Evolutionary conservation across 345 rosid species (phyloP).

Genomic region (Camelina laxa): DNA sequence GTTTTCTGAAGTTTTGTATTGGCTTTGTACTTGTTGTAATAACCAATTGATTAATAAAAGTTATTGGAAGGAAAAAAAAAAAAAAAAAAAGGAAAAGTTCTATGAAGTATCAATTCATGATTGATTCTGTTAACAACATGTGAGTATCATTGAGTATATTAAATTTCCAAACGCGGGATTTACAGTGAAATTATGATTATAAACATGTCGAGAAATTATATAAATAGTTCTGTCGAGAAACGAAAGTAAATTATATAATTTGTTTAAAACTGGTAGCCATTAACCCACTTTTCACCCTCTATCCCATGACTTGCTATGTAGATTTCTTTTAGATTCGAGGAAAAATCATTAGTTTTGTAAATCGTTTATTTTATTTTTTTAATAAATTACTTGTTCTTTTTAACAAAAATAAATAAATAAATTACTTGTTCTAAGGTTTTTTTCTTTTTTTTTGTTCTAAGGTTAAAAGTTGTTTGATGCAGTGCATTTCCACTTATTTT

Average conservation of each 20-base stretch:
- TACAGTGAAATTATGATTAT: too few relatives aligned
- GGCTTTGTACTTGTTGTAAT: too few relatives aligned
- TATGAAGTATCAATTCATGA: not conserved
- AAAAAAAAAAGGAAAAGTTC: not conserved
- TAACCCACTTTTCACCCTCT: slow-evolving; percentile 4
- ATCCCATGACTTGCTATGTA: not conserved
- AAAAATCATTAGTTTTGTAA: not conserved
- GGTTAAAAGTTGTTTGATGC: not conserved
- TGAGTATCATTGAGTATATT: slow-evolving; percentile 6
- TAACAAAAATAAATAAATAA: too few relatives aligned
- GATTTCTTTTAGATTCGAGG: not conserved
- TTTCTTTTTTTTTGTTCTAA: too few relatives aligned
- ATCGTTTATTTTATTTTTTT: not conserved
- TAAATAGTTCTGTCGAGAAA: not conserved
- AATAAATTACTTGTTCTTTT: too few relatives aligned
- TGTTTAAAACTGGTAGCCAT: not conserved
- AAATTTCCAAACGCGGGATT: not conserved
- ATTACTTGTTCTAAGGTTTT: not conserved
- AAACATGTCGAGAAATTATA: not conserved
- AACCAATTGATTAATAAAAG: too few relatives aligned
- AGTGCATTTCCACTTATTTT: slow-evolving; percentile 13
- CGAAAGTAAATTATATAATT: not conserved
- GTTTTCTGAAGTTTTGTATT: too few relatives aligned
- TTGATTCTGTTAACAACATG: not conserved
- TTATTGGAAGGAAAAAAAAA: too few relatives aligned